Evolutionary conservation across 2,329 filamentous ascomycete genomes (phyloP), one percentile per base, ranked within the genome.

Genomic region (Fusarium lateritium): DNA sequence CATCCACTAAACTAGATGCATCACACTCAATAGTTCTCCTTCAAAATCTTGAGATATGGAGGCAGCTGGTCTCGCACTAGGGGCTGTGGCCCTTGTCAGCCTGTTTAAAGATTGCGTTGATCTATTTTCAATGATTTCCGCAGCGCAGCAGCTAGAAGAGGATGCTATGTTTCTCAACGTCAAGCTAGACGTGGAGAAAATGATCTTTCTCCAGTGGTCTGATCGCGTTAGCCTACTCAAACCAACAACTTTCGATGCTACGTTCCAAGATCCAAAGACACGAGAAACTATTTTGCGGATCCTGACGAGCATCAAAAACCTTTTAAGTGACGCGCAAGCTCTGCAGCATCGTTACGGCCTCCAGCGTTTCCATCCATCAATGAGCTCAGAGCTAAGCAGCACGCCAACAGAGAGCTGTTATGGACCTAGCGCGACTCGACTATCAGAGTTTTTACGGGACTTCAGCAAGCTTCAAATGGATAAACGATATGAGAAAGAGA

Each of bases 231-330:
- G 28, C 1, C 28, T 53, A 0, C 13, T 54, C 0, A 11, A 17
- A 8, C 39, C 34, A 3, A 17, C 7, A 11, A 7, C 21, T 5
- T 19, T 8, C 0, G 39, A 26, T 7, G 6, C 2, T 15, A 2
- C 26, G 1, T 36, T 26, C 13, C 7, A 2, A 14, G 3, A 39
- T 6, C 2, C 3, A 3, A 14, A 28, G 6, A 47, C 14, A 2
- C 31, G 7, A 4, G 2, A 34, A 2, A 9, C 42, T 2, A 3
- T 42, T 3, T 14, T n/a, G 5, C 8, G 26, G 2, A 26, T 52
- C 0, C 9, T 42, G 13, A 3, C 40, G 7, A 24, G 14, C 4
- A 5, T 56, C 2, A 19, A 19, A 6, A 2, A 2, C 0, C 7
- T 52, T 5, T 2, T 52, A 11, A 56, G 36, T 4, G 54, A 56